Base-by-base conservation (phyloP, 805 yeast genomes). In the Saccharomycopsis fodiens region DNA sequence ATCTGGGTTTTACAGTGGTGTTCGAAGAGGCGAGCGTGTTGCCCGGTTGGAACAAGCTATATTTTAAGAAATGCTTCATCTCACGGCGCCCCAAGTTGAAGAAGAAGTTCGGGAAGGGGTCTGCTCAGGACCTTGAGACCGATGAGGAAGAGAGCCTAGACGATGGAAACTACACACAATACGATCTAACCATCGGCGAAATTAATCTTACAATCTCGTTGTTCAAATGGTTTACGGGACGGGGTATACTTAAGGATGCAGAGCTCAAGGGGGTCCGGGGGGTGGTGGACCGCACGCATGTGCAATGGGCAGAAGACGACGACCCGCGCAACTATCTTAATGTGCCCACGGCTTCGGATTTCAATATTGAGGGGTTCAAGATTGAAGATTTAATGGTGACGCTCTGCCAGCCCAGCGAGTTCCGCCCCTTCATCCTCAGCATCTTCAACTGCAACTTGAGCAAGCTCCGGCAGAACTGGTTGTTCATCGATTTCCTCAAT, bases 151-250 rank as follows among this genome's bases (percentile, higher is more conserved):
- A 30, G 25, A 22, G 69, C 64, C 69, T 66, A 45, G 96, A 84
- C 55, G 95, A 88, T 59, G 97, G 97, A 1, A 93, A 93, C 63
- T 93, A 89, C 63, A 91, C 98, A 0, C 98, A 93, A 60, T 93
- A 82, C 60, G 98, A 93, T 61, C 61, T 93, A 34, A 85, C 95
- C 0, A 83, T 93, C 13, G 96, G 91, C 48, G 84, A 83, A 54
- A 81, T 89, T 10, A 80, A 82, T 44, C 75, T 93, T 0, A 79
- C 95, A 1, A 65, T 93, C 15, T 84, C 94, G 10, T 77, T 93
- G 54, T 69, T 76, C 43, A 86, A 87, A 57, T 93, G 97, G 94
- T 66, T 93, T 43, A 82, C 85, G 55, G 97, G 97, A 0, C 73
- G 73, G 44, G 98, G 99, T 0, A 82, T 93, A 15, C 65, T 93